phyloP scores from a whole-genome alignment of 495 filamentous ascomycete species.

The Chaetomium cochliodes region DNA sequence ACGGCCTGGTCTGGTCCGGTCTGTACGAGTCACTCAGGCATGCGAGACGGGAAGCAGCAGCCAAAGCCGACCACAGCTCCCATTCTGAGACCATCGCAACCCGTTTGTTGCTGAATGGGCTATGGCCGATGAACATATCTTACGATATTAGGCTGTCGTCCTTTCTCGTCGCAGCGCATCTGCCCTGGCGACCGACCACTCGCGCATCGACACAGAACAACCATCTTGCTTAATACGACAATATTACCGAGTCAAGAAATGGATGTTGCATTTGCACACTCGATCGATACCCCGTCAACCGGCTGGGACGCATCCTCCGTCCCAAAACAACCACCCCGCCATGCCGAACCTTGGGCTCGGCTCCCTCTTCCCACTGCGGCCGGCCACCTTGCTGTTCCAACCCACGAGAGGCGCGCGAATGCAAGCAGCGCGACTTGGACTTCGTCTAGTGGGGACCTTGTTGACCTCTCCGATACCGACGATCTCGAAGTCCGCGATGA shows the following conservation, averaged over 20 bases:
- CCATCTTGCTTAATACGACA: not conserved
- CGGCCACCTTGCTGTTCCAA: slow-evolving; percentile 26
- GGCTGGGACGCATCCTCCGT: slow-evolving; percentile 16
- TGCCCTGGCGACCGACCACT: not conserved
- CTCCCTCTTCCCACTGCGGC: slow-evolving; percentile 26
- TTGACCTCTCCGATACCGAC: slow-evolving; percentile 39
- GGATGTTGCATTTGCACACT: slow-evolving; percentile 20
- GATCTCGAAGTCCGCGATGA: slow-evolving; percentile 42
- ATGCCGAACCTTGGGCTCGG: slow-evolving; percentile 11
- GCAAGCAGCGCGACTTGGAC: slow-evolving; percentile 48
- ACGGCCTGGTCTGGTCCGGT: not conserved
- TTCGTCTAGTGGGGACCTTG: slow-evolving; percentile 41
- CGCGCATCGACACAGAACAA: slow-evolving; percentile 6
- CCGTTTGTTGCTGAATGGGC: slow-evolving; percentile 1
- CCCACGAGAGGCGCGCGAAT: slow-evolving; percentile 23
- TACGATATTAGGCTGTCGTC: not conserved
- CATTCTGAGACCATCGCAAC: slow-evolving; percentile 7
- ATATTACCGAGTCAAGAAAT: slow-evolving; percentile 4
- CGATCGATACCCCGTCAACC: slow-evolving; percentile 22
- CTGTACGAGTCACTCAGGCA: slow-evolving; percentile 1
- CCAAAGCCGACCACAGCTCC: slow-evolving; percentile 2
- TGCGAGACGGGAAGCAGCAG: slow-evolving; percentile 33
- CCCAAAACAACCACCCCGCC: slow-evolving; percentile 10
- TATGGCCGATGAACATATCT: slow-evolving; percentile 10
- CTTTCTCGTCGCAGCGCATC: not conserved